Conservation (phyloP, 1,284 basidiomycete species). For the Ustilago esculenta region DNA sequence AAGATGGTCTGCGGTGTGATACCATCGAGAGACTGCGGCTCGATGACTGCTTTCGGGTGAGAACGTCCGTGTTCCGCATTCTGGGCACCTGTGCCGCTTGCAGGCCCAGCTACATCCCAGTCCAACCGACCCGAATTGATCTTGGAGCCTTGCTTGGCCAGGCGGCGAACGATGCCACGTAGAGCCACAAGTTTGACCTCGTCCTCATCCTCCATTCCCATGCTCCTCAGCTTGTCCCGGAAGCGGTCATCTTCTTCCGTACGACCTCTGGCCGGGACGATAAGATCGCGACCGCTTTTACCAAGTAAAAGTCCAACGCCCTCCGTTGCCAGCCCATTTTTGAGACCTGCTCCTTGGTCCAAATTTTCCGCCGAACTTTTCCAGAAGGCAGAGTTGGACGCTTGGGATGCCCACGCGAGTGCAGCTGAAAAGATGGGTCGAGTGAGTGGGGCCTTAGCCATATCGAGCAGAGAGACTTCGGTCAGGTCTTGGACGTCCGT, state of each 20-base stretch:
- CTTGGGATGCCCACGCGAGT: constrained; percentile 83
- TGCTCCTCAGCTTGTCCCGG: constrained; percentile 77
- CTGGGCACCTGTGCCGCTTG: not conserved
- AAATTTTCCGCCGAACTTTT: constrained; percentile 35
- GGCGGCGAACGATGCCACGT: constrained; percentile 79
- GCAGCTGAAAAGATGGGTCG: constrained; percentile 80
- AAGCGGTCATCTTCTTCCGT: constrained; percentile 77
- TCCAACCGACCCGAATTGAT: constrained; percentile 7
- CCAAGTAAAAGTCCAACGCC: constrained; percentile 52
- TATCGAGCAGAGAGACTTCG: constrained; percentile 77
- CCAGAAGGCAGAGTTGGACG: constrained; percentile 54
- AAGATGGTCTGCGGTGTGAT: constrained; percentile 97
- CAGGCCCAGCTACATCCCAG: constrained; percentile 14
- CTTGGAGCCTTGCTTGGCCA: constrained; percentile 59
- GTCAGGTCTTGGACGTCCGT: constrained; percentile 84
- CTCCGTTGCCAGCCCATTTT: constrained; percentile 47
- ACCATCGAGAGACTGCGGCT: constrained; percentile 73
- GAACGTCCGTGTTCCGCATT: constrained; percentile 5
- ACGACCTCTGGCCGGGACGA: constrained; percentile 21
- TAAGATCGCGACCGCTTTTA: constrained; percentile 29
- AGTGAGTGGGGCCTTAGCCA: constrained; percentile 81
- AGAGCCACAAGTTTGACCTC: constrained; percentile 84
- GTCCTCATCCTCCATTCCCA: constrained; percentile 82
- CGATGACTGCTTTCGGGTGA: constrained; percentile 71
- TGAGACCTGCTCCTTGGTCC: constrained; percentile 43